Evolutionary conservation across 2,329 filamentous ascomycete species (phyloP).

Genomic region (Pseudophaeomoniella oleicola): DNA sequence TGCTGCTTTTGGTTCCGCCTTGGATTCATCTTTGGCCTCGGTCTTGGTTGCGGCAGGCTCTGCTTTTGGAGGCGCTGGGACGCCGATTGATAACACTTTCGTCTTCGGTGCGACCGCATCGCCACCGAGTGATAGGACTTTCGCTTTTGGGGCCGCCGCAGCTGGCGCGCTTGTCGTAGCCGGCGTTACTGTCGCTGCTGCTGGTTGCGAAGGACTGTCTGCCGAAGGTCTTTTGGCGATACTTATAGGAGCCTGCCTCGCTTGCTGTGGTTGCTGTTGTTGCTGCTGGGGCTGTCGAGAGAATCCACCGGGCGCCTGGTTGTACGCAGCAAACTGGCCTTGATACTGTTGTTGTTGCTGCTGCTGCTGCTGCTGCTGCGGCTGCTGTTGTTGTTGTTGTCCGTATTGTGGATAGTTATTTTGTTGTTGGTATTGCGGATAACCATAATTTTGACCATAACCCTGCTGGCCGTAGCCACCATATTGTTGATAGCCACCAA

Average conservation of each 20-base stretch:
- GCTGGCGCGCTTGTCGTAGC: slow-evolving; percentile 21
- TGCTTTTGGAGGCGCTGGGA: slow-evolving; percentile 23
- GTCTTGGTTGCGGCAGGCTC: slow-evolving; percentile 40
- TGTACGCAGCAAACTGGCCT: slow-evolving; percentile 31
- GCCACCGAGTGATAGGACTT: slow-evolving; percentile 45
- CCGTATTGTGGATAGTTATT: slow-evolving; percentile 42
- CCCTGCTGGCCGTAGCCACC: slow-evolving; percentile 35
- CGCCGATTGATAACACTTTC: slow-evolving; percentile 62
- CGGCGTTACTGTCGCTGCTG: slow-evolving; percentile 28
- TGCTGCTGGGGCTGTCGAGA: slow-evolving; percentile 18
- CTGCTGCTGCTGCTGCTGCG: slow-evolving; percentile 31
- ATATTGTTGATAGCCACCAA: slow-evolving; percentile 29
- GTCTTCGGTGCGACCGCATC: slow-evolving; percentile 38
- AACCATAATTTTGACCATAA: slow-evolving; percentile 17
- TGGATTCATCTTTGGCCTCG: slow-evolving; percentile 35
- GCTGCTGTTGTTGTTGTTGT: slow-evolving; percentile 16
- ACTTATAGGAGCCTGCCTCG: slow-evolving; percentile 30
- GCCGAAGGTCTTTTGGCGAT: slow-evolving; percentile 26
- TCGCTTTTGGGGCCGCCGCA: slow-evolving; percentile 36
- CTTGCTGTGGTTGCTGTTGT: slow-evolving; percentile 23
- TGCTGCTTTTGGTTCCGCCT: slow-evolving; percentile 36
- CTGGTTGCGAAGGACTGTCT: slow-evolving; percentile 29
- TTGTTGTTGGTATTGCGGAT: slow-evolving; percentile 39
- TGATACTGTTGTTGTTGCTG: slow-evolving; percentile 29
- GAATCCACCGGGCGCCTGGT: slow-evolving; percentile 23